These are phyloP conservation scores for Camellia japonica DNA, from an alignment of 148 eudicot species.

Conservation along the genomic window DNA sequence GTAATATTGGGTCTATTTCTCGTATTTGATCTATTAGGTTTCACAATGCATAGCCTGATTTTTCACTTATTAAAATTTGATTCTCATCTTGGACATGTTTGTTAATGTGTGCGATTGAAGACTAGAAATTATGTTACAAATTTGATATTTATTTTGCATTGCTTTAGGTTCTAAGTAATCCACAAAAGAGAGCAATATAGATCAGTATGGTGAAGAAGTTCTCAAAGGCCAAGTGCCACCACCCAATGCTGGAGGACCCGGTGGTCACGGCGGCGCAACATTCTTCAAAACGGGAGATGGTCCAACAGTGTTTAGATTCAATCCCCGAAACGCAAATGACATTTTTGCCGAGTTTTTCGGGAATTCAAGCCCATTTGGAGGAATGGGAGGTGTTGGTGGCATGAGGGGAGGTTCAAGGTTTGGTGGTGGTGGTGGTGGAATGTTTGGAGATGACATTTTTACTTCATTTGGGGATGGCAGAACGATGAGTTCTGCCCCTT, in stretches of 20 bases:
- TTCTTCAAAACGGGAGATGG: slow-evolving; percentile 39
- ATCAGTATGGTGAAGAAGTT: slow-evolving; percentile 63
- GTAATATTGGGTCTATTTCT: background rate
- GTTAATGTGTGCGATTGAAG: background rate
- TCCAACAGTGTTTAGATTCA: slow-evolving; percentile 41
- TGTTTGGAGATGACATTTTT: slow-evolving; percentile 43
- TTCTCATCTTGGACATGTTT: background rate
- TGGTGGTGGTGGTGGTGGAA: background rate
- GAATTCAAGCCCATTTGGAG: slow-evolving; percentile 49
- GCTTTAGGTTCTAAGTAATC: slow-evolving; percentile 55
- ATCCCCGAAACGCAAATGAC: slow-evolving; percentile 50
- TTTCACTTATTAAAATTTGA: background rate
- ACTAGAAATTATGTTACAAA: background rate
- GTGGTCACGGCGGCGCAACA: slow-evolving; percentile 17
- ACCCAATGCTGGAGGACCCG: slow-evolving; percentile 47
- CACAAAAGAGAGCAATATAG: slow-evolving; percentile 59
- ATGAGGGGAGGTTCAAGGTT: slow-evolving; percentile 28
- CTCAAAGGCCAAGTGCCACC: slow-evolving; percentile 58
- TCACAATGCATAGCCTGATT: background rate
- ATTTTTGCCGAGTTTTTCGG: slow-evolving; percentile 61
- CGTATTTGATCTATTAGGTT: background rate
- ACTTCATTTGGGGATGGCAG: slow-evolving; percentile 37
- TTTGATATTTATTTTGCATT: slow-evolving; percentile 1
- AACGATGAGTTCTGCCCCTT: slow-evolving; percentile 35
- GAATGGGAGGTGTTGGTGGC: slow-evolving; percentile 40